Evolutionary conservation across 768 basidiomycete species (phyloP).

Genomic region (Gymnopilus junonius): DNA sequence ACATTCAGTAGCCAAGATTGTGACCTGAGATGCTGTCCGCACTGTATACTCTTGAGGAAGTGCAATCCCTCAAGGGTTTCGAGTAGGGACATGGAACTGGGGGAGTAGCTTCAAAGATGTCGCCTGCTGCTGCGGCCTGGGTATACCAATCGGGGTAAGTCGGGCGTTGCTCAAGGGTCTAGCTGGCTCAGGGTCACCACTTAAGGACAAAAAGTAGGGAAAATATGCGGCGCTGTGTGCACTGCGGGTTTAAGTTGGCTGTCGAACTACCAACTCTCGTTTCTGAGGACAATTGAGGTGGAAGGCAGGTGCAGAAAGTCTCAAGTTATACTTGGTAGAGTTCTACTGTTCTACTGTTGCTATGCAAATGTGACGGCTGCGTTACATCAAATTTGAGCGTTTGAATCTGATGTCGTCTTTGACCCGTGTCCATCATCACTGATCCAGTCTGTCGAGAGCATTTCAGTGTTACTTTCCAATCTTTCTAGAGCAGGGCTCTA

Average conservation of each 20-base stretch:
- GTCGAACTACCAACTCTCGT: neutral
- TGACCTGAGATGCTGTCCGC: too few relatives aligned
- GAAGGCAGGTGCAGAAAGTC: neutral
- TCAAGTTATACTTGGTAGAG: too few relatives aligned
- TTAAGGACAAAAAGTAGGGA: neutral
- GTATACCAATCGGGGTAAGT: too few relatives aligned
- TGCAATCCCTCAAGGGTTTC: too few relatives aligned
- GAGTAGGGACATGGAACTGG: too few relatives aligned
- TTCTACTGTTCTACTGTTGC: too few relatives aligned
- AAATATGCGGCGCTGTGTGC: too few relatives aligned
- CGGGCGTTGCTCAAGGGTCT: too few relatives aligned
- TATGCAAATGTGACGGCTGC: neutral
- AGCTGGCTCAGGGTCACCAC: neutral
- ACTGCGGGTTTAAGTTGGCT: neutral
- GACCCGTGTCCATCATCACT: neutral
- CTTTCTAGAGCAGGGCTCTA: conserved; percentile 19
- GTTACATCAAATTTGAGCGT: neutral
- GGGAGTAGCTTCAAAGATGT: too few relatives aligned
- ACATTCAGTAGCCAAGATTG: too few relatives aligned
- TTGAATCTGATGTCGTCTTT: neutral
- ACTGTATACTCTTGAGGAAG: too few relatives aligned
- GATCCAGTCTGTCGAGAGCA: conserved; percentile 4
- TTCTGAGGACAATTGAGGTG: neutral
- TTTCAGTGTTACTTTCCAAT: conserved; percentile 9
- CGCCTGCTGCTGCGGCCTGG: too few relatives aligned